A percentile compares a stretch with the other conserved stretches of the same genome.
Conservation (phyloP, 1,284 basidiomycete genomes). For the Cystobasidiaceae sp. region DNA sequence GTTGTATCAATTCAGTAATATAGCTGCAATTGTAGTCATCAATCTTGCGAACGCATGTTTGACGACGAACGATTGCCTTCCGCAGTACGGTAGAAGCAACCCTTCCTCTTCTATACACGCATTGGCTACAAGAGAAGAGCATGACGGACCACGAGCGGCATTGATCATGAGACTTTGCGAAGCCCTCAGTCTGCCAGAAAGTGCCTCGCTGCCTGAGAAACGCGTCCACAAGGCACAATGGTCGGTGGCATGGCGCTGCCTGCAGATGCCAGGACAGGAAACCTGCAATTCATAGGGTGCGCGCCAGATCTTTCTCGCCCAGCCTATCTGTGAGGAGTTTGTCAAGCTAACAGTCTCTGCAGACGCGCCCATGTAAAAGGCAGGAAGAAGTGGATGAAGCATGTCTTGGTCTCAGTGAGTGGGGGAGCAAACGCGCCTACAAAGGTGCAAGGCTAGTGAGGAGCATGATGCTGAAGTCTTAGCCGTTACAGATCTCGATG, state of each 20-base stretch:
- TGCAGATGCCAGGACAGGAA: neutral
- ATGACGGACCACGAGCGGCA: too few species aligned
- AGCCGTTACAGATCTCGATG: constrained; percentile 2
- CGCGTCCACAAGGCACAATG: too few species aligned
- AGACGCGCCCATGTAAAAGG: constrained; percentile 27
- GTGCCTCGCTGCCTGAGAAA: too few species aligned
- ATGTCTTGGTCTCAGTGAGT: constrained; percentile 19
- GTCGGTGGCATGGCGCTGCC: constrained; percentile 5
- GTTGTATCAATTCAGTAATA: too few species aligned
- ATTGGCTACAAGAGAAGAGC: too few species aligned
- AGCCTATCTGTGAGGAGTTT: neutral
- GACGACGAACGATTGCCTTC: too few species aligned
- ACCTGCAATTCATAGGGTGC: constrained; percentile 27
- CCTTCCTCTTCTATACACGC: too few species aligned
- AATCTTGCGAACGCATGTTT: too few species aligned
- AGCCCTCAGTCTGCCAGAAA: too few species aligned
- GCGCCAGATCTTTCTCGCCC: neutral
- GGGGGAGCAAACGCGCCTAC: neutral
- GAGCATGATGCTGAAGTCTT: neutral
- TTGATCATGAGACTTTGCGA: too few species aligned
- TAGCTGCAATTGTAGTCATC: too few species aligned
- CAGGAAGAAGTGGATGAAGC: constrained; percentile 17
- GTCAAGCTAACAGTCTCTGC: neutral
- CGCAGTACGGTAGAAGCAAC: too few species aligned
- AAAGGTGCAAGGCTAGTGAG: neutral